Conservation (phyloP, 306 rosid species). For the Fragaria nilgerrensis region DNA sequence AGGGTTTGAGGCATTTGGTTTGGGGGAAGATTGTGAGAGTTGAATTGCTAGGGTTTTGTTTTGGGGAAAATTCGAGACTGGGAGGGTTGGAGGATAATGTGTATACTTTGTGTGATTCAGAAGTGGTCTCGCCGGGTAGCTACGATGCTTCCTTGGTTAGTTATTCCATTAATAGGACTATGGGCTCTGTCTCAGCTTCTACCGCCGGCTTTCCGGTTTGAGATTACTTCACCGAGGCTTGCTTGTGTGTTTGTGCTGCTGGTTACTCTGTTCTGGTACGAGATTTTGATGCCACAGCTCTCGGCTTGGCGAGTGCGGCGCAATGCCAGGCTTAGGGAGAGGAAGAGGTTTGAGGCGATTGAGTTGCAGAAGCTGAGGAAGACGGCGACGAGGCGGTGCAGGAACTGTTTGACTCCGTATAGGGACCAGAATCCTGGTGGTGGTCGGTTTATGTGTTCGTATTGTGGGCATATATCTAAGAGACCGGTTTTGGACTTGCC, state of each 20-base stretch:
- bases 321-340: slow-evolving; percentile 79
- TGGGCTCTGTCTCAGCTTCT: slow-evolving; percentile 99
- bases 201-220: slow-evolving; percentile 95
- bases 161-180: slow-evolving; percentile 86
- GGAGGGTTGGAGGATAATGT: slow-evolving; percentile 92
- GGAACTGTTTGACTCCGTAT: slow-evolving; percentile 87
- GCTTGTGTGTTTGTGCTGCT: slow-evolving; percentile 93
- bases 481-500: slow-evolving; percentile 95
- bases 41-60: slow-evolving; percentile 39
- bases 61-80: slow-evolving; percentile 36
- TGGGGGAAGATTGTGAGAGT: slow-evolving; percentile 9
- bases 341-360: slow-evolving; percentile 83
- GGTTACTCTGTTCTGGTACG: slow-evolving; percentile 97
- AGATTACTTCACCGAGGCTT: slow-evolving; percentile 89
- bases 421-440: slow-evolving; percentile 99
- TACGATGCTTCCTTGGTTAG: slow-evolving; percentile 98
- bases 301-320: slow-evolving; percentile 90
- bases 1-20: slow-evolving; percentile 54
- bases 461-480: slow-evolving; percentile 91
- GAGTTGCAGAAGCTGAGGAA: slow-evolving; percentile 91
- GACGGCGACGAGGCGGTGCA: slow-evolving; percentile 81
- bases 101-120: slow-evolving; percentile 99
- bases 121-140: slow-evolving; percentile 99
- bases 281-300: slow-evolving; percentile 97
- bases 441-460: slow-evolving; percentile 94